phyloP scores from a whole-genome alignment of 2,329 filamentous ascomycete species.

The Rhynchosporium agropyri region DNA sequence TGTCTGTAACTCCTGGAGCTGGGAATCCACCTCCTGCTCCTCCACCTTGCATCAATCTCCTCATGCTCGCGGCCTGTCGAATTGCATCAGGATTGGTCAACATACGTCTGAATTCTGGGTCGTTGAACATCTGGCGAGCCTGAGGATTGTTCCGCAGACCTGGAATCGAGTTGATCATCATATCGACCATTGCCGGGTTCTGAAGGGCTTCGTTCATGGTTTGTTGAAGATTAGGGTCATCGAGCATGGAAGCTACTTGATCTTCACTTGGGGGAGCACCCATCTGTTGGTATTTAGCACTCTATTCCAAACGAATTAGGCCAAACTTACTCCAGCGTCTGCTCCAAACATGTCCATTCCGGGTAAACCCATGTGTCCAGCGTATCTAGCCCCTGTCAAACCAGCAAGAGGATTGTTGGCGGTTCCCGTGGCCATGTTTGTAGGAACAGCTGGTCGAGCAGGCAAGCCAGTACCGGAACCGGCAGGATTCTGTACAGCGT shows the following conservation, averaged over 20 bases:
- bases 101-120: constrained; percentile 87
- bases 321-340: constrained; percentile 80
- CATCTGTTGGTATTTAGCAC: constrained; percentile 64
- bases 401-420: constrained; percentile 89
- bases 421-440: constrained; percentile 78
- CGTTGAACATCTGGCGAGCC: constrained; percentile 82
- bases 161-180: constrained; percentile 92
- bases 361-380: constrained; percentile 86
- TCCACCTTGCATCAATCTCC: constrained; percentile 63
- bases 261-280: constrained; percentile 83
- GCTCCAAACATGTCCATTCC: constrained; percentile 88
- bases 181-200: constrained; percentile 91
- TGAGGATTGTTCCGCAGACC: constrained; percentile 72
- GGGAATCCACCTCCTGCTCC: constrained; percentile 68
- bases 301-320: constrained; percentile 2
- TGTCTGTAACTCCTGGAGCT: constrained; percentile 89
- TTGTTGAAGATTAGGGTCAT: constrained; percentile 83
- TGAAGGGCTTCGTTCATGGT: constrained; percentile 93
- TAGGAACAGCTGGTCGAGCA: constrained; percentile 61
- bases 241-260: constrained; percentile 79
- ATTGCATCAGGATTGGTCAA: constrained; percentile 89
- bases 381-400: constrained; percentile 89
- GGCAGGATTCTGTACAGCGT: constrained; percentile 51
- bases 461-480: constrained; percentile 47
- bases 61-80: constrained; percentile 80